These are phyloP conservation scores for Rusavskia elegans DNA, from an alignment of 495 filamentous ascomycete genomes.

Conservation along the genomic window DNA sequence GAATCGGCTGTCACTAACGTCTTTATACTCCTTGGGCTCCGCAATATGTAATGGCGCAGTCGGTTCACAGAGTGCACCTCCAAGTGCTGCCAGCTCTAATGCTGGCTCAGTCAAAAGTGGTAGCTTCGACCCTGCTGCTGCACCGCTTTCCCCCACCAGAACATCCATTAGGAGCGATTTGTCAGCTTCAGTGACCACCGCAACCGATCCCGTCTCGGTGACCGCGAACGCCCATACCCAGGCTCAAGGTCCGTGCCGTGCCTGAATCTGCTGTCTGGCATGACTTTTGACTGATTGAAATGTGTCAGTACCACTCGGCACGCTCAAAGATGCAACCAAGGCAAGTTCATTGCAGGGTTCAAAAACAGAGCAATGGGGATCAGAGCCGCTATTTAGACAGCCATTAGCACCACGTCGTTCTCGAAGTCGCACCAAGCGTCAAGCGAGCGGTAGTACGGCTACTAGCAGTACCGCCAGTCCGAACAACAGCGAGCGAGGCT, in stretches of 20 bases:
- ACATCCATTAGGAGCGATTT: conserved; percentile 9
- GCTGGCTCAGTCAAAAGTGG: conserved; percentile 18
- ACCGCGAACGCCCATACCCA: conserved; percentile 11
- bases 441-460: conserved; percentile 61
- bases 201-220: conserved; percentile 14
- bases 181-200: conserved; percentile 11
- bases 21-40: conserved; percentile 46
- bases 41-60: conserved; percentile 15
- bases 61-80: conserved; percentile 10
- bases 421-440: conserved; percentile 50
- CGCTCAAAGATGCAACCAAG: neutral
- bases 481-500: conserved; percentile 13
- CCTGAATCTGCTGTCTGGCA: neutral
- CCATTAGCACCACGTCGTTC: conserved; percentile 33
- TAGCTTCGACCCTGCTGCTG: conserved; percentile 2
- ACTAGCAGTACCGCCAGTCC: conserved; percentile 46
- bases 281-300: neutral
- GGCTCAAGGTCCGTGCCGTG: conserved; percentile 3
- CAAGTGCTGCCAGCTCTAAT: conserved; percentile 25
- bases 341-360: neutral
- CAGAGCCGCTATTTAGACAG: conserved; percentile 11
- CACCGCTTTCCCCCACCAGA: conserved; percentile 10
- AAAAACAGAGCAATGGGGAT: conserved; percentile 9
- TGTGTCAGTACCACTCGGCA: neutral
- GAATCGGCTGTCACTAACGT: conserved; percentile 50